Evolutionary conservation across 148 eudicot species (phyloP), one percentile per base, ranked within the genome.

Genomic region (Diospyros lotus): DNA sequence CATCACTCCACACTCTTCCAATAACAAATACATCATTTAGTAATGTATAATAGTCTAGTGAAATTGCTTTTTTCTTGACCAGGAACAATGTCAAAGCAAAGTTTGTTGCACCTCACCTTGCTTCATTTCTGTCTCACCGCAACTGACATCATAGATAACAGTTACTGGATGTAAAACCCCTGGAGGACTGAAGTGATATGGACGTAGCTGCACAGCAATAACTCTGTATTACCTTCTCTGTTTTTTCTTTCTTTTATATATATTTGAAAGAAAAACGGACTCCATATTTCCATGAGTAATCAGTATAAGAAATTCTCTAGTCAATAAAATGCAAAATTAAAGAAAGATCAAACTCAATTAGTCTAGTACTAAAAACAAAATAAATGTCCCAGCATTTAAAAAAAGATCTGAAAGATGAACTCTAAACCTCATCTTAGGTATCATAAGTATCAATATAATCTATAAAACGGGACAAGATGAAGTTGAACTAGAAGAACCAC

Each of bases 51-150:
- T 56, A 4, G 11, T 13, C 9, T 14, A 53, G 56, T 56, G 60
- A 4, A 56, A 6, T 56, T 28, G 28, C 28, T 28, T 56, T 56
- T 56, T 56, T 56, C 60, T 48, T 48, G 5, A n/a, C 60, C 60
- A 56, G n/a, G 13, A 56, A 48, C 15, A 17, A 28, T 4, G 48
- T 62, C 68, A 55, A 48, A 11, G 46, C 10, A 71, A 41, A 39
- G 63, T 65, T 76, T 9, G 50, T n/a, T 66, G 61, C 64, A 54
- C 64, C 64, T 58, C 79, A 95, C 99, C 98, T 93, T 91, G 98
- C 88, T 90, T 89, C 68, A 87, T 69, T 84, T 95, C 98, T 53
- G 88, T 89, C 85, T 95, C 99, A 64, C 99, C 98, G 84, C 91
- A 93, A 64, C 80, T 87, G 73, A 85, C 80, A 67, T 95, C 99